Base-by-base conservation (phyloP, 805 yeast species). In the Candida coquimbonensis region DNA sequence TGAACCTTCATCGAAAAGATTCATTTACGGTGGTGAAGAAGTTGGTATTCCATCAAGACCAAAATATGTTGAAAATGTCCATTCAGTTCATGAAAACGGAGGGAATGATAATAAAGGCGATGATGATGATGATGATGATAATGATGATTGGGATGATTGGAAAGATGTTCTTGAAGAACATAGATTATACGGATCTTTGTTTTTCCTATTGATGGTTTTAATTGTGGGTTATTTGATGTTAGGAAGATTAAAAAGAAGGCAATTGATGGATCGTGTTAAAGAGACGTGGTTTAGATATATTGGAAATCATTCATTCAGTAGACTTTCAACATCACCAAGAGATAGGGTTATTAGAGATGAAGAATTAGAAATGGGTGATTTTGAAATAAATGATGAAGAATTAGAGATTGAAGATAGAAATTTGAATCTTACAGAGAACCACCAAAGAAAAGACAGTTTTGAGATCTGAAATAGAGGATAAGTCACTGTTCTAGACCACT, bases 21-120 rank as follows among this genome's bases (percentile, higher is more conserved):
- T 72, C 53, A 64, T 68, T 25, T 66, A 66, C 47, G 87, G 87
- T 3, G 78, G 80, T 14, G 87, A 81, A 53, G 63, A 60, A 9
- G 56, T 53, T 3, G 73, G 69, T 2, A 51, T 74, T 0, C 40
- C 52, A 0, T 42, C 62, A 11, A 60, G 87, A 39, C 85, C 84
- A 0, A 55, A 43, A 3, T 77, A 65, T 49, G 54, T 57, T 27
- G 31, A 14, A 43, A 3, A 32, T 16, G 0, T 29, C 29, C 9
- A 44, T 4, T 35, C 38, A n/a, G 32, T 39, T 24, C 34, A 65
- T 39, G 45, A 49, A n/a, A 25, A 38, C 5, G 39, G 35, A 7
- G 37, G 40, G 14, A 63, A 60, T 42, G 67, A 65, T 41, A 50
- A 58, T n/a, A 42, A 42, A 13, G n/a, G n/a, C n/a, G n/a, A n/a